These are phyloP conservation scores for Pseudocercospora ulei DNA, from an alignment of 2,329 filamentous ascomycete species.

Conservation along the genomic window DNA sequence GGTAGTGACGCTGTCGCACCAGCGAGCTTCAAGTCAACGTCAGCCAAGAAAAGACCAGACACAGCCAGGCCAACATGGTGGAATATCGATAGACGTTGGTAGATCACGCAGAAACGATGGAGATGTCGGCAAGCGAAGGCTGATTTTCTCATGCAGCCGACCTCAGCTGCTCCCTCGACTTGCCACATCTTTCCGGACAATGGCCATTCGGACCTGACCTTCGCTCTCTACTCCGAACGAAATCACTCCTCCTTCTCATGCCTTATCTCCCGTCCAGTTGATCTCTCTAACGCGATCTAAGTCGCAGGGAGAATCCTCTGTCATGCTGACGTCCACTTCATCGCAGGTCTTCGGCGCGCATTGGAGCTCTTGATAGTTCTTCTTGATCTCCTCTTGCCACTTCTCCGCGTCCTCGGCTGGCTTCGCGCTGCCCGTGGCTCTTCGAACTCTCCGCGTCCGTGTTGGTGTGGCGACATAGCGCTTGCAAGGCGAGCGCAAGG, in stretches of 20 bases:
- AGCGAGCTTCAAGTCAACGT: background rate
- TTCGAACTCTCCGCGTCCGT: background rate
- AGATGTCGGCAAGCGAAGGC: too few relatives aligned
- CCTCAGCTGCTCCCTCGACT: too few relatives aligned
- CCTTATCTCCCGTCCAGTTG: background rate
- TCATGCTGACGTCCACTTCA: background rate
- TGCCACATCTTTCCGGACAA: too few relatives aligned
- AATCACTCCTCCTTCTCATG: too few relatives aligned
- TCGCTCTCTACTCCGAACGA: too few relatives aligned
- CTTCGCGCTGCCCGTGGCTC: background rate
- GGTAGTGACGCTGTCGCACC: background rate
- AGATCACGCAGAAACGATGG: too few relatives aligned
- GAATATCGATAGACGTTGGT: too few relatives aligned
- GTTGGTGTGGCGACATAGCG: background rate
- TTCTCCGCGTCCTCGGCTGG: background rate
- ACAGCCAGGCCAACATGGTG: too few relatives aligned
- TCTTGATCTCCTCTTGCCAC: slow-evolving; percentile 4
- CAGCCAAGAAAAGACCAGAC: background rate
- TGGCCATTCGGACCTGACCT: too few relatives aligned
- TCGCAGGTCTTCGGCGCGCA: background rate
- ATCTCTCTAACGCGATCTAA: background rate
- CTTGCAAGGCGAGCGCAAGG: background rate
- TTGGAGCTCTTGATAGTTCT: slow-evolving; percentile 6
- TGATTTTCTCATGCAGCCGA: too few relatives aligned
- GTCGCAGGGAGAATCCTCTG: background rate